Evolutionary conservation across 768 basidiomycete genomes (phyloP).

Genomic region (Psilocybe azurescens): DNA sequence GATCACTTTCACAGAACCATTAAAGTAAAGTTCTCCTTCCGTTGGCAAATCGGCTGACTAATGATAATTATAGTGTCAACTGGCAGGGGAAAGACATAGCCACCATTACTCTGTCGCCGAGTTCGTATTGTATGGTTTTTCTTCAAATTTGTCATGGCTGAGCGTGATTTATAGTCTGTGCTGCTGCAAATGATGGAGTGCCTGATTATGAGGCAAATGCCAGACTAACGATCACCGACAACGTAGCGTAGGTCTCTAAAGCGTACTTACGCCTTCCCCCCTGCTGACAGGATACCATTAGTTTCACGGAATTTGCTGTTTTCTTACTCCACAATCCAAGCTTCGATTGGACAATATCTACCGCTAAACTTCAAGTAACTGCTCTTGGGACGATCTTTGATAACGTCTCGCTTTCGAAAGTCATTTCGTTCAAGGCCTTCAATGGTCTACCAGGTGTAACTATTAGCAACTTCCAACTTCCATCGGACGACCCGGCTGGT

Average conservation of each 20-base stretch:
- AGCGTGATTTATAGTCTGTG: constrained; percentile 53
- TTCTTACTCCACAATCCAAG: constrained; percentile 65
- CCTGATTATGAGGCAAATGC: constrained; percentile 63
- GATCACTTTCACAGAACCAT: constrained; percentile 68
- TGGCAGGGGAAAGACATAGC: constrained; percentile 73
- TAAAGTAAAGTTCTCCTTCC: constrained; percentile 48
- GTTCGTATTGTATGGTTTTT: constrained; percentile 34
- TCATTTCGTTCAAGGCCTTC: constrained; percentile 70
- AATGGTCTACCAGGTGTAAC: constrained; percentile 72
- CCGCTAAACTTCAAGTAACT: constrained; percentile 61
- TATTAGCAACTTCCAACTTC: constrained; percentile 74
- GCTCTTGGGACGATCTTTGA: constrained; percentile 77
- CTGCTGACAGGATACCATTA: background rate
- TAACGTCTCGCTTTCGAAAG: constrained; percentile 63
- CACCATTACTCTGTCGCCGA: constrained; percentile 62
- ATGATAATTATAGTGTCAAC: constrained; percentile 45
- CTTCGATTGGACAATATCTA: constrained; percentile 77
- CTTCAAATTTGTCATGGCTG: background rate
- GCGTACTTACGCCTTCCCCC: background rate
- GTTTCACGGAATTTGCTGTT: constrained; percentile 71
- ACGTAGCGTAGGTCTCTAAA: constrained; percentile 42
- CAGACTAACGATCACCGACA: constrained; percentile 59
- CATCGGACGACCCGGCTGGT: constrained; percentile 68
- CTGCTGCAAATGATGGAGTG: constrained; percentile 68
- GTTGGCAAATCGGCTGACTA: background rate